Base-by-base conservation (phyloP, 306 rosid species). In the Arachis hypogaea region DNA sequence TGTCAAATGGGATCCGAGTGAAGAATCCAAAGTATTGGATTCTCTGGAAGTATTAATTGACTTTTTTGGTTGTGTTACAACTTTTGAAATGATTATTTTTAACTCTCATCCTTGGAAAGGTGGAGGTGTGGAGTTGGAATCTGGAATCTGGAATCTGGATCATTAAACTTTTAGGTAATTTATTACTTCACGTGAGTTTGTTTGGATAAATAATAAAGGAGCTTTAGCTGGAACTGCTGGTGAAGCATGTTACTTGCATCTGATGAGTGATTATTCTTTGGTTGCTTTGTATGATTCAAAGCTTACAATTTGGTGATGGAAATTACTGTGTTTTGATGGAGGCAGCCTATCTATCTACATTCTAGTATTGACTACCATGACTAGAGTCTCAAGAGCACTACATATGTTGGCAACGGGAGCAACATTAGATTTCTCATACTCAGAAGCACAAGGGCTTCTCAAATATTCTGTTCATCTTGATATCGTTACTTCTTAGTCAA, bases 391-490 rank as follows among this genome's bases (percentile, higher is more conserved):
- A 1, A 33, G 3, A 33, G 9, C 28, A 41, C 45, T 67, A 11
- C 5, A 64, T 60, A n/a, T 67, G 45, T 61, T 74, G 68, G 73
- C 44, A 73, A 66, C 60, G 65, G 50, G 63, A 60, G 66, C 43
- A 51, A 30, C 49, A 66, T 12, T 71, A 12, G 44, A 67, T 72
- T 16, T 58, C 42, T 33, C 14, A 14, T 28, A 6, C 36, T 12
- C 30, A 58, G 59, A 81, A 70, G 72, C 70, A 47, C 73, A n/a
- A 62, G 66, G 41, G 66, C 59, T 40, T 72, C 11, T 77, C 43
- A 3, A 33, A 43, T 65, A 44, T 33, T 52, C 14, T 7, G 40
- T 64, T 73, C 62, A 30, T 80, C 43, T 14, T 56, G 60, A 65
- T 51, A 10, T 68, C 28, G 64, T 47, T 71, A 40, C 50, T 56